These are phyloP conservation scores for Mucor lusitanicus DNA, from an alignment of 371 early-diverging fungal genomes.

Conservation along the genomic window DNA sequence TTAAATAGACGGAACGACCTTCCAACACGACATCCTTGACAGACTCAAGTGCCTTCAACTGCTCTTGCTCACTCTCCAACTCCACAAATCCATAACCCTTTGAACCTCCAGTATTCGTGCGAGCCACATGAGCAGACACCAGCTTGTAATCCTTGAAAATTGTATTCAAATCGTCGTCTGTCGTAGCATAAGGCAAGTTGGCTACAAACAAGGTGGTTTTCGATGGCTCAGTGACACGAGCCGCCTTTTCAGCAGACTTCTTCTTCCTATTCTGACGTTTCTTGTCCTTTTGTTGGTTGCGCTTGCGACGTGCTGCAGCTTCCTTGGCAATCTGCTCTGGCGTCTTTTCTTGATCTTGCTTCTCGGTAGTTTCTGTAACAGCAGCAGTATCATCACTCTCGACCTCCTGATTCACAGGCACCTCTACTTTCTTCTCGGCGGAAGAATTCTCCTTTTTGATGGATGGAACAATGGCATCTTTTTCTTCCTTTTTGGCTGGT, in stretches of 20 bases:
- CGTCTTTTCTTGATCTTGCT: neutral
- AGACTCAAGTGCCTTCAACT: conserved; percentile 71
- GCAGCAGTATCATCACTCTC: neutral
- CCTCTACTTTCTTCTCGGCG: neutral
- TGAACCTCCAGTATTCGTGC: conserved; percentile 62
- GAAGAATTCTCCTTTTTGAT: neutral
- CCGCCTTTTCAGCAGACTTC: neutral
- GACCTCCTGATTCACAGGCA: neutral
- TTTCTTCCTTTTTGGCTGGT: neutral
- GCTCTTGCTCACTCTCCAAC: conserved; percentile 76
- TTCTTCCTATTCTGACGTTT: conserved; percentile 13
- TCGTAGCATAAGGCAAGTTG: conserved; percentile 88
- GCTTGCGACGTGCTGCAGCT: conserved; percentile 8
- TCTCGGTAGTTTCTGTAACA: neutral
- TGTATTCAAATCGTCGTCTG: conserved; percentile 69
- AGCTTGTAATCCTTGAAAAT: conserved; percentile 82
- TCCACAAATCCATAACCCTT: conserved; percentile 95
- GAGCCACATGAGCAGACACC: conserved; percentile 74
- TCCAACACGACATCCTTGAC: conserved; percentile 64
- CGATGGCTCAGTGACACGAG: conserved; percentile 61
- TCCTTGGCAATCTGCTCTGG: neutral
- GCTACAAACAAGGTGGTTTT: conserved; percentile 89
- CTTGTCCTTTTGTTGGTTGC: conserved; percentile 13
- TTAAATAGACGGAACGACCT: conserved; percentile 72
- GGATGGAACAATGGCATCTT: neutral